These are phyloP conservation scores for Suhomyces ambrosiae DNA, from an alignment of 1,139 yeast species.

Conservation along the genomic window DNA sequence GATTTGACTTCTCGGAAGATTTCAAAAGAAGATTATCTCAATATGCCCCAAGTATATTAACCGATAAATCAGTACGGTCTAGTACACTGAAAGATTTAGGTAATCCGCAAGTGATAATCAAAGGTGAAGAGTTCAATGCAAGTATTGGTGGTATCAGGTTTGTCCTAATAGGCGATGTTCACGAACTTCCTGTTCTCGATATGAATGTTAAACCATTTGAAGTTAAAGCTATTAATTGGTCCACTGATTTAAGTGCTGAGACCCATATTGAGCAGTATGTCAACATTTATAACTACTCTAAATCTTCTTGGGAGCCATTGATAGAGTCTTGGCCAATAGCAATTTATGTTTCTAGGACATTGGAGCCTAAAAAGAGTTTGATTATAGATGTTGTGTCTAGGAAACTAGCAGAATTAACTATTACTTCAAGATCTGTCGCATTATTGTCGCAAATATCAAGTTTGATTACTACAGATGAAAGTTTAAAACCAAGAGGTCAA, in stretches of 20 bases:
- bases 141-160: conserved; percentile 81
- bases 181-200: conserved; percentile 90
- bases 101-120: conserved; percentile 39
- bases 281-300: conserved; percentile 85
- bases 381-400: conserved; percentile 68
- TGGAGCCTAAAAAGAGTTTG: conserved; percentile 50
- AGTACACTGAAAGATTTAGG: conserved; percentile 5
- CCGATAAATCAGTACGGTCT: conserved; percentile 38
- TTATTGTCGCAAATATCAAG: conserved; percentile 68
- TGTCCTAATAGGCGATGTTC: conserved; percentile 89
- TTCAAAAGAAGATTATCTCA: conserved; percentile 58
- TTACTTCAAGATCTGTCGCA: conserved; percentile 81
- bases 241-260: conserved; percentile 78
- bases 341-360: conserved; percentile 60
- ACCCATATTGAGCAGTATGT: conserved; percentile 68
- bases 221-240: conserved; percentile 81
- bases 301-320: conserved; percentile 96
- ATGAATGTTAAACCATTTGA: conserved; percentile 76
- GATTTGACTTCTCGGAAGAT: conserved; percentile 57
- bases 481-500: conserved; percentile 69
- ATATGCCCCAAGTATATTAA: conserved; percentile 66
- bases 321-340: conserved; percentile 88
- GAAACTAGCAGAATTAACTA: conserved; percentile 74
- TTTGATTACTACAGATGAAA: conserved; percentile 56
- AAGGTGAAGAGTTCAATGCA: conserved; percentile 72